A percentile compares a stretch with the other conserved stretches of the same genome.
Evolutionary conservation across 257 asterid species (phyloP).

Genomic region (Lavandula angustifolia): DNA sequence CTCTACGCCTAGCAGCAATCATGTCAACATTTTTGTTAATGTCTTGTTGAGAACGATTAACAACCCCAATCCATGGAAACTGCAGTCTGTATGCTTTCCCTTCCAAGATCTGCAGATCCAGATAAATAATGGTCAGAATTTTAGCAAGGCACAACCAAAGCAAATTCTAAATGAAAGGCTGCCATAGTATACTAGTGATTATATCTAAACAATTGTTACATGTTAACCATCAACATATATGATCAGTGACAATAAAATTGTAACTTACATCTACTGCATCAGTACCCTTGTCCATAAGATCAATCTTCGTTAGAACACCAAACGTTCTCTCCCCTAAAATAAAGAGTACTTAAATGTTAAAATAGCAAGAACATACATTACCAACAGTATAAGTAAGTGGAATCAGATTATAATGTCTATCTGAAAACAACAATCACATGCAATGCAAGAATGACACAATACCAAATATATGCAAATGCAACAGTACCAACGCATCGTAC

Average conservation of each 20-base stretch:
- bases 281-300: conserved; percentile 74
- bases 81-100: conserved; percentile 86
- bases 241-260: conserved; percentile 15
- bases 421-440: not conserved
- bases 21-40: conserved; percentile 92
- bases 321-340: conserved; percentile 65
- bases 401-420: no score
- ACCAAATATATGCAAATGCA: no score
- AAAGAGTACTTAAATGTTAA: no score
- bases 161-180: conserved; percentile 6
- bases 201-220: conserved; percentile 6
- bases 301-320: conserved; percentile 66
- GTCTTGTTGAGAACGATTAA: conserved; percentile 94
- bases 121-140: conserved; percentile 24
- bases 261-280: conserved; percentile 78
- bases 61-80: conserved; percentile 98
- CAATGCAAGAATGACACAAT: no score
- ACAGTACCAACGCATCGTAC: no score
- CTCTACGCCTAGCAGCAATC: conserved; percentile 97
- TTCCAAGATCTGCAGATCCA: conserved; percentile 75
- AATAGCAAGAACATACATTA: no score
- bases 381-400: no score
- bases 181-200: not conserved
- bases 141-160: conserved; percentile 13
- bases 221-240: conserved; percentile 11